phyloP scores from a whole-genome alignment of 768 basidiomycete species.

The Daedaleopsis nitida region DNA sequence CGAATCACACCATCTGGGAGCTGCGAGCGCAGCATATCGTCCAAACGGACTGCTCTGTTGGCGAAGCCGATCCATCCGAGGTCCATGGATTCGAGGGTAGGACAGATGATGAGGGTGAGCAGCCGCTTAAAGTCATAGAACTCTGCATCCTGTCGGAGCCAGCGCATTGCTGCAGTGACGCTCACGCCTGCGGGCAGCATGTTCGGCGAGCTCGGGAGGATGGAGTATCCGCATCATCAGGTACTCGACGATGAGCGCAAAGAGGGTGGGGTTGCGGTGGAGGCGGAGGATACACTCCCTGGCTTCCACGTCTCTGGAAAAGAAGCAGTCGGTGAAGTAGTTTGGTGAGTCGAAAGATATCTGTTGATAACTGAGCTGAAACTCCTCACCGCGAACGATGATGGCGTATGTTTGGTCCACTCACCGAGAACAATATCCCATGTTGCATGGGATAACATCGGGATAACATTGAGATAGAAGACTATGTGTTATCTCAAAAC shows the following conservation, averaged over 20 bases:
- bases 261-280: not conserved
- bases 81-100: not conserved
- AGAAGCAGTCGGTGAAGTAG: too few species aligned
- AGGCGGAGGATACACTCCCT: not conserved
- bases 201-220: not conserved
- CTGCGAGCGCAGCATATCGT: not conserved
- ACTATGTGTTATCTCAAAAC: too few species aligned
- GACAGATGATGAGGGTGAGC: not conserved
- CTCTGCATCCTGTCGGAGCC: not conserved
- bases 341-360: too few species aligned
- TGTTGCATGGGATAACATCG: too few species aligned
- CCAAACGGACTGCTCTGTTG: not conserved
- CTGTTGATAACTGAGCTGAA: too few species aligned
- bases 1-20: not conserved
- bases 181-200: not conserved
- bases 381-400: too few species aligned
- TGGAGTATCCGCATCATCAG: not conserved
- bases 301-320: not conserved
- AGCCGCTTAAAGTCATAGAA: not conserved
- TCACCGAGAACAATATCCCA: too few species aligned
- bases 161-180: not conserved
- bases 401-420: too few species aligned
- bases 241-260: not conserved
- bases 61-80: not conserved
- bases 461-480: too few species aligned